Conservation (phyloP, 805 yeast species). For the Candida berthetii region DNA sequence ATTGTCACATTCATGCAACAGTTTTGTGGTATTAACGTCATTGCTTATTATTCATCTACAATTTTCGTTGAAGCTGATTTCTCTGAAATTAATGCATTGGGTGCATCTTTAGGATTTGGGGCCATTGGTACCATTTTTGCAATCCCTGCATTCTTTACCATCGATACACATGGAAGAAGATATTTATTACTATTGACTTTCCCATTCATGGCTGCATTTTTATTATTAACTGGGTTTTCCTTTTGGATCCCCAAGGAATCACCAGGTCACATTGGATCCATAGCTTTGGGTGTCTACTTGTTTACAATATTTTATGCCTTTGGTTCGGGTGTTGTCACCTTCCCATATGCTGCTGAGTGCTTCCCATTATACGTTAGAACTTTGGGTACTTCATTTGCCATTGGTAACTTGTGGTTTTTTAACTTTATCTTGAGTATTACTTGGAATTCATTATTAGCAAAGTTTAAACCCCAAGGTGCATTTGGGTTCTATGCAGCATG, state of each 20-base stretch:
- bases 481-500: slow-evolving; percentile 87
- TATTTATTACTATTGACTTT: slow-evolving; percentile 49
- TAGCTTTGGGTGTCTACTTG: slow-evolving; percentile 68
- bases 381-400: slow-evolving; percentile 73
- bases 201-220: slow-evolving; percentile 56
- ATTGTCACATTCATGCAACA: slow-evolving; percentile 88
- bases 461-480: slow-evolving; percentile 77
- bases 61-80: slow-evolving; percentile 68
- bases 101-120: slow-evolving; percentile 87
- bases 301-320: slow-evolving; percentile 71
- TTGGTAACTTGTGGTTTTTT: slow-evolving; percentile 72
- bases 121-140: slow-evolving; percentile 76
- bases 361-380: slow-evolving; percentile 76
- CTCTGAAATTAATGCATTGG: slow-evolving; percentile 51
- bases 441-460: slow-evolving; percentile 66
- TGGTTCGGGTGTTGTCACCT: slow-evolving; percentile 89
- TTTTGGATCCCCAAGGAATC: slow-evolving; percentile 51
- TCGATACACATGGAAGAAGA: slow-evolving; percentile 75
- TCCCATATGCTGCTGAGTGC: slow-evolving; percentile 83
- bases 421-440: slow-evolving; percentile 66
- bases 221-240: slow-evolving; percentile 61
- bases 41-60: slow-evolving; percentile 78
- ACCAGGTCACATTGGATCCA: slow-evolving; percentile 58
- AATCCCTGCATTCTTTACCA: slow-evolving; percentile 74
- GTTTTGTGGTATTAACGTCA: slow-evolving; percentile 85